Conservation (phyloP, 2,329 filamentous ascomycete species). For the Didymellaceae sp. region DNA sequence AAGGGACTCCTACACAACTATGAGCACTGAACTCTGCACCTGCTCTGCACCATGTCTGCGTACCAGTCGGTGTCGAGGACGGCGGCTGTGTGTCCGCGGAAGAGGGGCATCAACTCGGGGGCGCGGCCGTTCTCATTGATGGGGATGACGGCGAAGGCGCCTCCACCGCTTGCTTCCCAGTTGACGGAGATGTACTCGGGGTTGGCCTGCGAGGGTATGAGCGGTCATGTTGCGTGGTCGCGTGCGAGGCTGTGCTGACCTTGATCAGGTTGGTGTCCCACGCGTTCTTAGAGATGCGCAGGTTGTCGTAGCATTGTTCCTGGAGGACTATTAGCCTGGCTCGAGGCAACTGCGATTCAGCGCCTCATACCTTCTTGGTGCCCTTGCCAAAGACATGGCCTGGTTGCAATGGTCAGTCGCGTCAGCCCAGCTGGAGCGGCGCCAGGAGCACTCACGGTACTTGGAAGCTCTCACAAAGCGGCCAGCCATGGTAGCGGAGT, state of each 20-base stretch:
- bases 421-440: constrained; percentile 33
- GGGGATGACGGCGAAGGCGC: constrained; percentile 95
- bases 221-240: constrained; percentile 38
- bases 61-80: constrained; percentile 98
- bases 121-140: constrained; percentile 86
- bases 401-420: constrained; percentile 51
- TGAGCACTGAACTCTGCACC: constrained; percentile 20
- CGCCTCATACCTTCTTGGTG: constrained; percentile 74
- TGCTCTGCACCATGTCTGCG: constrained; percentile 9
- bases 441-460: constrained; percentile 62
- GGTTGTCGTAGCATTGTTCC: constrained; percentile 98
- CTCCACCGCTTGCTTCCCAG: constrained; percentile 95
- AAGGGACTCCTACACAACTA: constrained; percentile 78
- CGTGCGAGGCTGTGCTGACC: constrained; percentile 61
- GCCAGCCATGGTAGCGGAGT: constrained; percentile 63
- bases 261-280: constrained; percentile 99
- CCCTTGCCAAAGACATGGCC: constrained; percentile 98
- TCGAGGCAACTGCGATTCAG: neutral
- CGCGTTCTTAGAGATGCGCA: constrained; percentile 96
- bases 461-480: constrained; percentile 77
- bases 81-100: constrained; percentile 92
- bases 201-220: constrained; percentile 71
- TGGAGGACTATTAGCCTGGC: constrained; percentile 38
- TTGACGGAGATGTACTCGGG: constrained; percentile 96
- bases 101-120: constrained; percentile 91